These are phyloP conservation scores for Pontederia paniculata DNA, from an alignment of 176 grass and related monocot species.

Conservation along the genomic window DNA sequence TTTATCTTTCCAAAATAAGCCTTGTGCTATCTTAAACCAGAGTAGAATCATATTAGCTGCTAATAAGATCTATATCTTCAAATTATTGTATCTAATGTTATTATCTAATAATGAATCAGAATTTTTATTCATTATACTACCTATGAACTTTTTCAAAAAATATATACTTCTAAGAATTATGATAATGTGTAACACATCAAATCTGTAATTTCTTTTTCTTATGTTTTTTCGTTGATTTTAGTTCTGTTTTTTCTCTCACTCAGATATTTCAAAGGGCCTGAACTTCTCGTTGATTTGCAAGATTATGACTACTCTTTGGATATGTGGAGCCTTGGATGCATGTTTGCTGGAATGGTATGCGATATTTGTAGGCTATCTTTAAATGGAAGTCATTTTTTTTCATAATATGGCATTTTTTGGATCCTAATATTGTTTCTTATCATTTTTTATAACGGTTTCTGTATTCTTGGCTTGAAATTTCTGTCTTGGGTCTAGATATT, in stretches of 20 bases:
- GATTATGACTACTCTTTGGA: conserved; percentile 95
- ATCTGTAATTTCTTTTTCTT: no score
- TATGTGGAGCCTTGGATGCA: conserved; percentile 96
- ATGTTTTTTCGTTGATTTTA: neutral
- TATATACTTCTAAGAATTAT: no score
- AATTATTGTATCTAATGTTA: no score
- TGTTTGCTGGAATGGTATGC: conserved; percentile 98
- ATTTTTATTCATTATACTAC: no score
- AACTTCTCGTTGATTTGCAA: conserved; percentile 89
- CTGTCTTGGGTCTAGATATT: conserved; percentile 75
- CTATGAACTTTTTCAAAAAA: no score
- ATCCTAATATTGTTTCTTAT: neutral
- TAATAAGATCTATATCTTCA: no score
- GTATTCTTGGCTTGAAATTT: conserved; percentile 9
- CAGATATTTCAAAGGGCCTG: conserved; percentile 93
- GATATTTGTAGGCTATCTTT: conserved; percentile 4
- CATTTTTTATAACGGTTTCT: conserved; percentile 1
- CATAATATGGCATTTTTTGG: conserved; percentile 13
- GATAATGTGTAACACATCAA: no score
- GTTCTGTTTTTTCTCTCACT: conserved; percentile 12
- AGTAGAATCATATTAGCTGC: no score
- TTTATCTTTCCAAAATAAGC: no score
- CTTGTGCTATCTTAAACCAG: no score
- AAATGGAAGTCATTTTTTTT: conserved; percentile 1
- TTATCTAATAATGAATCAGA: no score